These are phyloP conservation scores for Phytophthora nicotianae DNA, from an alignment of 352 stramenopile genomes.

Conservation along the genomic window DNA sequence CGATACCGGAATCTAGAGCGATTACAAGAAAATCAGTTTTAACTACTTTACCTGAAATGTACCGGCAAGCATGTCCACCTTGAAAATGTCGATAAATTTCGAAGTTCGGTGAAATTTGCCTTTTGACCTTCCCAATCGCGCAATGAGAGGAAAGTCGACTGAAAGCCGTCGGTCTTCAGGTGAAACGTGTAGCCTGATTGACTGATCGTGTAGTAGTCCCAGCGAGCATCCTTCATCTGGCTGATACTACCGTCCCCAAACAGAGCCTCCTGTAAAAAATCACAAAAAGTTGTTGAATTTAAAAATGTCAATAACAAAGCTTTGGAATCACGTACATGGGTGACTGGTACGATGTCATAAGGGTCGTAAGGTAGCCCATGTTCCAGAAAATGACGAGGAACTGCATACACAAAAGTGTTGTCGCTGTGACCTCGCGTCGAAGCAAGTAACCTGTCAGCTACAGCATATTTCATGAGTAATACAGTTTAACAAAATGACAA, in stretches of 20 bases:
- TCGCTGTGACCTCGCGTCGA: constrained; percentile 23
- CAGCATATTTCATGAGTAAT: neutral
- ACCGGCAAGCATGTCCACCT: constrained; percentile 30
- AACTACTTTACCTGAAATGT: neutral
- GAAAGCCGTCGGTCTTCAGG: constrained; percentile 49
- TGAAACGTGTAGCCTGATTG: constrained; percentile 64
- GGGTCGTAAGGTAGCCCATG: constrained; percentile 55
- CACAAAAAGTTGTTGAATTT: neutral
- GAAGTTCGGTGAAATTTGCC: constrained; percentile 43
- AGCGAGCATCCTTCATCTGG: constrained; percentile 40
- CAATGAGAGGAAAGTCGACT: constrained; percentile 47
- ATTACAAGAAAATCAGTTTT: constrained; percentile 1
- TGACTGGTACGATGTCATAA: constrained; percentile 67
- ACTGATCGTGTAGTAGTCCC: constrained; percentile 79
- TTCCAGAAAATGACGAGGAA: constrained; percentile 65
- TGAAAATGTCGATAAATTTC: constrained; percentile 51
- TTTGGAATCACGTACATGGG: constrained; percentile 42
- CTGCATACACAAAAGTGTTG: constrained; percentile 72
- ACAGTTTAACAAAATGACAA: neutral
- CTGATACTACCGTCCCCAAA: constrained; percentile 34
- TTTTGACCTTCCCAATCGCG: constrained; percentile 62
- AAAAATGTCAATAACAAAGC: neutral
- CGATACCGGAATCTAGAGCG: constrained; percentile 67
- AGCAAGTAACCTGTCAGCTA: constrained; percentile 21
- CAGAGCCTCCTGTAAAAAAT: constrained; percentile 16